Conservation (phyloP, 176 grass and related monocot genomes). For the Oryza glaberrima region DNA sequence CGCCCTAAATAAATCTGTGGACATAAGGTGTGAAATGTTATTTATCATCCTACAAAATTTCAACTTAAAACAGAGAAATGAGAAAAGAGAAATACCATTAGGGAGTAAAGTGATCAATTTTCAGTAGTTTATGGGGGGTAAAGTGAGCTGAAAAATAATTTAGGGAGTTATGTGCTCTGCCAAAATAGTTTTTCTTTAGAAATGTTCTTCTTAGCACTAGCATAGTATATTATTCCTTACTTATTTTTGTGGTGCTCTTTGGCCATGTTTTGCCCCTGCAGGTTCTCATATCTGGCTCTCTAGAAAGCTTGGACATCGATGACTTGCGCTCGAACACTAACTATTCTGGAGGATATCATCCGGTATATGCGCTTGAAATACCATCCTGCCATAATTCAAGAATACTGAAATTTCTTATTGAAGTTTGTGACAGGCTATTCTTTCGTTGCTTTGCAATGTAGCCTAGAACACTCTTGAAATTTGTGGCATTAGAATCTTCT, state of each 20-base stretch:
- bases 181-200: too few species aligned
- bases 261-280: constrained; percentile 38
- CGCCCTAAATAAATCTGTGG: too few species aligned
- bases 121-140: too few species aligned
- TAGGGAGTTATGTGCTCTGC: too few species aligned
- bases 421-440: constrained; percentile 8
- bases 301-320: constrained; percentile 95
- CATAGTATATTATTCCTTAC: constrained; percentile 18
- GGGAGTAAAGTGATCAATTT: too few species aligned
- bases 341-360: constrained; percentile 89
- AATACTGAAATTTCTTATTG: constrained; percentile 27
- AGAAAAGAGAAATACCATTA: too few species aligned
- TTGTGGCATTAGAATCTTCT: background rate
- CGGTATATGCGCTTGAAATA: constrained; percentile 54
- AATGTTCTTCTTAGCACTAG: constrained; percentile 3
- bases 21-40: too few species aligned
- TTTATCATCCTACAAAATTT: too few species aligned
- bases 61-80: too few species aligned
- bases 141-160: too few species aligned
- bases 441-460: constrained; percentile 11
- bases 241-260: constrained; percentile 26
- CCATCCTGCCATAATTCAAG: constrained; percentile 21
- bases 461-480: background rate
- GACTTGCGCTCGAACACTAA: constrained; percentile 83
- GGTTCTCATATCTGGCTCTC: constrained; percentile 97